These are phyloP conservation scores for Zasmidium cellare DNA, from an alignment of 2,329 filamentous ascomycete genomes.

Conservation along the genomic window DNA sequence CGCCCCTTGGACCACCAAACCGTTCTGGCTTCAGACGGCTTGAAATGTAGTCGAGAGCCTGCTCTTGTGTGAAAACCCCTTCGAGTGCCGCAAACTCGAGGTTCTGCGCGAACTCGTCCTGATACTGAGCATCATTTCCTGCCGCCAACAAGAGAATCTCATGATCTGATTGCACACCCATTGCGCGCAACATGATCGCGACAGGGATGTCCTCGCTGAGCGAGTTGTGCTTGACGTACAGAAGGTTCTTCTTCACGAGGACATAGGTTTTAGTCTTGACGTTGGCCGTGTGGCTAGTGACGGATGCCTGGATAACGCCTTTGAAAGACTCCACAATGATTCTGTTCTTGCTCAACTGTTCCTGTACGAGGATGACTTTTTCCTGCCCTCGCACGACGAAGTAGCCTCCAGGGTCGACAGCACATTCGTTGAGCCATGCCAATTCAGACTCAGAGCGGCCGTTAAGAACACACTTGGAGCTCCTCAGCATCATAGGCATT, in stretches of 20 bases:
- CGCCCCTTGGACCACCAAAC: conserved; percentile 47
- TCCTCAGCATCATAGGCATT: conserved; percentile 95
- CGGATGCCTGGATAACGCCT: conserved; percentile 88
- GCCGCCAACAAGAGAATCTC: conserved; percentile 92
- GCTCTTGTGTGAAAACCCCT: conserved; percentile 87
- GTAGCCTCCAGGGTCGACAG: conserved; percentile 93
- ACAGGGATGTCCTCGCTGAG: conserved; percentile 93
- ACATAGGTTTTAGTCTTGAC: conserved; percentile 98
- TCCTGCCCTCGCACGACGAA: conserved; percentile 98
- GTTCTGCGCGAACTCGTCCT: conserved; percentile 93
- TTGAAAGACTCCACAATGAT: conserved; percentile 98
- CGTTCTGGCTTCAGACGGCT: conserved; percentile 83
- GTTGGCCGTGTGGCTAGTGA: conserved; percentile 96
- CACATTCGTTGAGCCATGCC: conserved; percentile 91
- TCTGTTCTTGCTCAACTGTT: conserved; percentile 98
- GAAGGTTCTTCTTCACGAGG: conserved; percentile 86
- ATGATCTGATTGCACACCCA: conserved; percentile 90
- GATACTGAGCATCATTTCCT: conserved; percentile 82
- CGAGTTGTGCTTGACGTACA: conserved; percentile 89
- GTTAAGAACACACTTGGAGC: conserved; percentile 84
- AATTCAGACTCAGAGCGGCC: conserved; percentile 84
- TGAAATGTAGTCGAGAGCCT: conserved; percentile 91
- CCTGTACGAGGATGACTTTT: conserved; percentile 97
- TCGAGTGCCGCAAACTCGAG: conserved; percentile 88
- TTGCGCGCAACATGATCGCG: conserved; percentile 86